A percentile compares a stretch with the other conserved stretches of the same genome.
These are phyloP conservation scores for Knoxdaviesia capensis DNA, from an alignment of 2,329 filamentous ascomycete species.

Conservation along the genomic window DNA sequence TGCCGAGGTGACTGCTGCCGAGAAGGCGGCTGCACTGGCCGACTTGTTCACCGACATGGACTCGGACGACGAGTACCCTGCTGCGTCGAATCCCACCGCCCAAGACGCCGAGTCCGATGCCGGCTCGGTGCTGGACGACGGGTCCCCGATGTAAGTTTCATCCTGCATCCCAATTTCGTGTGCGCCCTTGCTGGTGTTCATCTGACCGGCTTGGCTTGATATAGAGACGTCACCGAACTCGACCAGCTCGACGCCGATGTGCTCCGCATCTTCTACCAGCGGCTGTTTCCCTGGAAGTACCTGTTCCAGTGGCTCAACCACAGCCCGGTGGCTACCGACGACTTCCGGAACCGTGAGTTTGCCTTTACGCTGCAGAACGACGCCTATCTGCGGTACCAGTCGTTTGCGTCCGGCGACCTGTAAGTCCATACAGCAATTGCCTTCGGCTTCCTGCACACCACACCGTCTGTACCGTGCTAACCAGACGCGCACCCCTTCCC, in stretches of 20 bases:
- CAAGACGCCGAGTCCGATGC: no score
- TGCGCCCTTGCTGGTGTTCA: no score
- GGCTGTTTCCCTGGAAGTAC: slow-evolving; percentile 82
- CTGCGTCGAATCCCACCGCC: slow-evolving; percentile 9
- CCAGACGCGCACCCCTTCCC: neutral
- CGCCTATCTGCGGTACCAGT: slow-evolving; percentile 82
- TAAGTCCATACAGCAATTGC: slow-evolving; percentile 10
- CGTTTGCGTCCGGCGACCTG: slow-evolving; percentile 32
- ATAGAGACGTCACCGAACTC: slow-evolving; percentile 15
- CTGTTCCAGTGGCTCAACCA: slow-evolving; percentile 98
- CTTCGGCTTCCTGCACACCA: no score
- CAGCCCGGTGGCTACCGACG: slow-evolving; percentile 61
- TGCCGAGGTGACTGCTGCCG: slow-evolving; percentile 5
- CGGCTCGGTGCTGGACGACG: no score
- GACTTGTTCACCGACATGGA: slow-evolving; percentile 38
- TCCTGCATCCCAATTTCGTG: no score
- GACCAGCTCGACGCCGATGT: slow-evolving; percentile 37
- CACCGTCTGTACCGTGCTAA: no score
- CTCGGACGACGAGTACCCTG: slow-evolving; percentile 39
- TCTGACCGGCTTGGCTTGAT: no score
- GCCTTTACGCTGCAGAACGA: slow-evolving; percentile 82
- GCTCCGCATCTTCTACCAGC: slow-evolving; percentile 87
- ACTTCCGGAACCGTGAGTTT: slow-evolving; percentile 89
- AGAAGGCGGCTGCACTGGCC: slow-evolving; percentile 32
- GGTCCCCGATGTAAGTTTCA: neutral